Percentiles rank a stretch among this genome's conserved stretches.
phyloP scores from a whole-genome alignment of 306 rosid genomes.

The Prunus dulcis region DNA sequence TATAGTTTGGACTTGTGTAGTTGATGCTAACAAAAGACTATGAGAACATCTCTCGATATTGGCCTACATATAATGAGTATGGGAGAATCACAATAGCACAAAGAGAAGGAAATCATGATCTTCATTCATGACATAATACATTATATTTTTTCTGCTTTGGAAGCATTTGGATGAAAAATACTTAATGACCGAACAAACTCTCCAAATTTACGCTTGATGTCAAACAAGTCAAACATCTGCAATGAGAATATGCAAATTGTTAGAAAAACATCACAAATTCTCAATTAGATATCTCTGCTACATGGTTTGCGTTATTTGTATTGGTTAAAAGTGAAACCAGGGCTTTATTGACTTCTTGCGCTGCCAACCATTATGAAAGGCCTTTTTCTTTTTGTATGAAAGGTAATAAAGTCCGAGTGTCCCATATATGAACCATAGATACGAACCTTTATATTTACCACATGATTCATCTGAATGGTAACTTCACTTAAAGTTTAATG shows the following conservation, averaged over 20 bases:
- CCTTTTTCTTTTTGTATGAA: not conserved
- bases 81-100: too few relatives aligned
- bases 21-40: too few relatives aligned
- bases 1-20: too few relatives aligned
- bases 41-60: too few relatives aligned
- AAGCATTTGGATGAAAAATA: constrained; percentile 65
- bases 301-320: not conserved
- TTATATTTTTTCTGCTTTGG: constrained; percentile 52
- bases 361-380: too few relatives aligned
- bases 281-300: not conserved
- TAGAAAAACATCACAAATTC: not conserved
- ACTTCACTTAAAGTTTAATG: too few relatives aligned
- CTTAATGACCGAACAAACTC: constrained; percentile 79
- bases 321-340: not conserved
- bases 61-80: too few relatives aligned
- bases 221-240: constrained; percentile 80
- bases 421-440: too few relatives aligned
- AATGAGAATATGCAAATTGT: not conserved
- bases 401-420: not conserved
- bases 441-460: too few relatives aligned
- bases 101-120: not conserved
- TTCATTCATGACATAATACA: not conserved
- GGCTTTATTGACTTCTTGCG: too few relatives aligned
- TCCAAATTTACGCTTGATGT: constrained; percentile 53
- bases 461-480: too few relatives aligned